Percentiles rank a stretch among this genome's conserved stretches.
These are phyloP conservation scores for Aspergillus ellipticus DNA, from an alignment of 495 filamentous ascomycete species.

Conservation along the genomic window DNA sequence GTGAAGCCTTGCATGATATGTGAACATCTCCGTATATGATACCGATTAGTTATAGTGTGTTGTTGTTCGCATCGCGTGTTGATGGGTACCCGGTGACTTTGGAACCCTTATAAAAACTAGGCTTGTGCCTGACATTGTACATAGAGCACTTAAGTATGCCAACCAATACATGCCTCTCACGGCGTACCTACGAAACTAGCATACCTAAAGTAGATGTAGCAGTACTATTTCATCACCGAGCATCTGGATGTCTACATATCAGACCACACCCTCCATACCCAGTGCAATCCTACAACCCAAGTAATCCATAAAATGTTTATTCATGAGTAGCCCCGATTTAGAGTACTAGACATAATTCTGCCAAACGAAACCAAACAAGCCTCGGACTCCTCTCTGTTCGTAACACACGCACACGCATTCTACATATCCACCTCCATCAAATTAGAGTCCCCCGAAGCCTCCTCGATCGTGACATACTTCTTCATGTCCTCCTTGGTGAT, in stretches of 20 bases:
- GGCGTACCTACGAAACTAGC: too few relatives aligned
- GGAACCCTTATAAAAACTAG: too few relatives aligned
- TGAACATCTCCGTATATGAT: too few relatives aligned
- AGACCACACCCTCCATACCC: neutral
- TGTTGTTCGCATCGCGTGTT: neutral
- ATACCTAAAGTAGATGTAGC: too few relatives aligned
- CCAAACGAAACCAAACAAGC: neutral
- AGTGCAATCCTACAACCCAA: neutral
- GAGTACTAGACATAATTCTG: conserved; percentile 5
- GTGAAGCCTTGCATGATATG: too few relatives aligned
- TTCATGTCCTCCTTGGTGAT: conserved; percentile 89
- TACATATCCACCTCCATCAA: conserved; percentile 89
- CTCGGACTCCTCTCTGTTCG: neutral
- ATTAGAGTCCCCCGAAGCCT: conserved; percentile 59
- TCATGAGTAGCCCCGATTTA: neutral
- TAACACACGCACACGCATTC: conserved; percentile 12
- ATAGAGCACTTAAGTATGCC: too few relatives aligned
- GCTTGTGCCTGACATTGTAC: too few relatives aligned
- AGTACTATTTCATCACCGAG: too few relatives aligned
- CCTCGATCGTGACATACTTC: conserved; percentile 91
- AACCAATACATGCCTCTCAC: too few relatives aligned
- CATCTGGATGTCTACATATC: too few relatives aligned
- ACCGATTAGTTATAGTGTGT: too few relatives aligned
- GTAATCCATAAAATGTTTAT: neutral
- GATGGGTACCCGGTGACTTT: too few relatives aligned